Base-by-base conservation (phyloP, 768 basidiomycete genomes). In the Russula sp. region DNA sequence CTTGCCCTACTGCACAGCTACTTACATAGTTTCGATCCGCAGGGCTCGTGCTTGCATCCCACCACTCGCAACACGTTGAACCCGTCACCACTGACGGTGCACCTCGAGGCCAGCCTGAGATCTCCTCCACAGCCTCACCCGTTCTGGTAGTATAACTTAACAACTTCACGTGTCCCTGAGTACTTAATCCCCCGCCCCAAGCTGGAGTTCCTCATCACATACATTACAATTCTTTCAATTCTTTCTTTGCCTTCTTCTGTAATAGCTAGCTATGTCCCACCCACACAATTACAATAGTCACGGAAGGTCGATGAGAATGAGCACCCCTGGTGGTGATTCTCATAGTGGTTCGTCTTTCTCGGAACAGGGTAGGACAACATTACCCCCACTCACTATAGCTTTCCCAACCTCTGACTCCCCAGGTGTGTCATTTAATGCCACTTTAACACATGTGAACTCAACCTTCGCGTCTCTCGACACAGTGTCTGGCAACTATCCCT, bases 361-460 rank as follows among this genome's bases (percentile, higher is more conserved):
- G 55, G 67, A 37, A 62, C 65, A 66, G 65, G 67, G 67, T 68
- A 68, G 62, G 65, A 66, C 58, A 45, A 57, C 22, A 47, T 62
- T 68, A 44, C 65, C 67, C 51, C 66, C 67, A 53, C 65, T 68
- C 52, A 66, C 67, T 13, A 51, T 56, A 63, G 61, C 62, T 5
- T 63, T 68, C 55, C 67, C 64, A 42, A 63, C 58, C 45, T 59
- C 58, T 66, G 10, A 62, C 55, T 40, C 58, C 55, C 61, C 65
- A 68, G 67, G 67, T 68, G 63, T 45, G 67, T 66, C 27, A 45
- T 60, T 44, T 62, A 48, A 67, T 58, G 47, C 57, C 40, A 16
- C 52, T 66, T 42, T 57, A 57, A 59, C 57, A 52, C n/a, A 49
- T 57, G 27, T 31, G 57, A 55, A 57, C 67, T 66, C 65, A 68